Conservation (phyloP, 306 rosid genomes). For the Argentina anserina region DNA sequence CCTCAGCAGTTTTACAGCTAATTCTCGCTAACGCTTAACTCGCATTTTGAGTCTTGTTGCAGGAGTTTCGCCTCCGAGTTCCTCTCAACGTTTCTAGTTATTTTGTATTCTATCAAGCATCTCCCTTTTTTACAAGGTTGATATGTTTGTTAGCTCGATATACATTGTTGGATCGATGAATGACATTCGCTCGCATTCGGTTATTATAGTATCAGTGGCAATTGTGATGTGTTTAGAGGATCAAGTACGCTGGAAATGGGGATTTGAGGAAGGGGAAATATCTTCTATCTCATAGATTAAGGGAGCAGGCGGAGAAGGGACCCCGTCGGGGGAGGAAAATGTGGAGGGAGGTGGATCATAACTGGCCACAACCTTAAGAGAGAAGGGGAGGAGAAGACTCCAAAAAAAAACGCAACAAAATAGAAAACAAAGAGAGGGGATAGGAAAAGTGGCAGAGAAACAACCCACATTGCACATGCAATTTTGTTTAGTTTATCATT, state of each 20-base stretch:
- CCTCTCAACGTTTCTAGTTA: no score
- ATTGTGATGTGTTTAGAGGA: neutral
- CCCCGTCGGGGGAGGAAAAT: conserved; percentile 23
- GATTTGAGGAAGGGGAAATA: neutral
- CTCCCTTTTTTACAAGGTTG: no score
- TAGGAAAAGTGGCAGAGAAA: conserved; percentile 48
- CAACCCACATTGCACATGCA: conserved; percentile 69
- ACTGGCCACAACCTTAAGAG: conserved; percentile 29
- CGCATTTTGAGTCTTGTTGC: neutral
- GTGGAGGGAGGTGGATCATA: conserved; percentile 40
- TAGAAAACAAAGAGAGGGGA: conserved; percentile 34
- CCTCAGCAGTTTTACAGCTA: neutral
- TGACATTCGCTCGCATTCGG: neutral
- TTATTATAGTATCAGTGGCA: neutral
- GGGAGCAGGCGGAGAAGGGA: conserved; percentile 12
- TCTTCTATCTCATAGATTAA: conserved; percentile 10
- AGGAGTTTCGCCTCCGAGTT: neutral
- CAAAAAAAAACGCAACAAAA: conserved; percentile 42
- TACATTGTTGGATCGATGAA: neutral
- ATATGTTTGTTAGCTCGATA: neutral
- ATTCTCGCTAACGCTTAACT: neutral
- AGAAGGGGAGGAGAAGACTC: conserved; percentile 32
- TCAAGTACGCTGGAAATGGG: neutral
- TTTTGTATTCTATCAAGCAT: no score
- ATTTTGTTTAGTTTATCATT: conserved; percentile 34